A percentile compares a stretch with the other conserved stretches of the same genome.
Evolutionary conservation across 2,329 filamentous ascomycete species (phyloP).

Genomic region (Colletotrichum navitas): DNA sequence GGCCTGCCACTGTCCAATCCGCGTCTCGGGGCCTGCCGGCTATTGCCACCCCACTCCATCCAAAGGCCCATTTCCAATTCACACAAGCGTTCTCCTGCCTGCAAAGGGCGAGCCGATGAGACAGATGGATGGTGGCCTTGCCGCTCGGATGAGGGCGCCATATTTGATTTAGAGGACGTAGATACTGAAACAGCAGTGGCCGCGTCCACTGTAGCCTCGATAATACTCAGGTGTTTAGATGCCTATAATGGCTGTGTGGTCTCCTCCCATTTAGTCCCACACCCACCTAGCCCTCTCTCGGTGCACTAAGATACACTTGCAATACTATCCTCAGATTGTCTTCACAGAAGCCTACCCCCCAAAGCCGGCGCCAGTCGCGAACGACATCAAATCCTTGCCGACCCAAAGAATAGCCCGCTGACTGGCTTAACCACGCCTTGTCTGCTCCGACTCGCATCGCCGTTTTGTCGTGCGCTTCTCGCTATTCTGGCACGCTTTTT

Average conservation of each 20-base stretch:
- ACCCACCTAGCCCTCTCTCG: neutral
- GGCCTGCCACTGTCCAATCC: constrained; percentile 6
- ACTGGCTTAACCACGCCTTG: constrained; percentile 10
- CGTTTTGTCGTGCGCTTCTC: constrained; percentile 2
- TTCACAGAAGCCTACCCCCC: constrained; percentile 5
- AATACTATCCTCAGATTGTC: neutral
- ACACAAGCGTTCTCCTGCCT: constrained; percentile 2
- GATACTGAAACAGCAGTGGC: constrained; percentile 17
- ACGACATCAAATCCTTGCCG: constrained; percentile 33
- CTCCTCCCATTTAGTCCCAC: constrained; percentile 11
- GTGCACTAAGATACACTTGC: neutral
- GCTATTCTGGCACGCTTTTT: neutral
- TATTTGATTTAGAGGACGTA: constrained; percentile 13
- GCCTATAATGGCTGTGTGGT: neutral
- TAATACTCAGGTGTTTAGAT: neutral
- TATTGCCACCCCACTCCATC: constrained; percentile 28
- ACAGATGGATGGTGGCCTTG: neutral
- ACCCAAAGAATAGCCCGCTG: constrained; percentile 19
- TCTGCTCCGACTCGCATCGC: constrained; percentile 1
- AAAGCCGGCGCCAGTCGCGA: constrained; percentile 13
- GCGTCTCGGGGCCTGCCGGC: constrained; percentile 28
- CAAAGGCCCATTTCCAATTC: neutral
- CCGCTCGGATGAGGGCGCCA: neutral
- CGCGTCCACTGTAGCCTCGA: constrained; percentile 7
- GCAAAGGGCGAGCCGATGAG: constrained; percentile 2